phyloP scores from a whole-genome alignment of 2,329 filamentous ascomycete genomes.

The Chaetomiaceae sp. region DNA sequence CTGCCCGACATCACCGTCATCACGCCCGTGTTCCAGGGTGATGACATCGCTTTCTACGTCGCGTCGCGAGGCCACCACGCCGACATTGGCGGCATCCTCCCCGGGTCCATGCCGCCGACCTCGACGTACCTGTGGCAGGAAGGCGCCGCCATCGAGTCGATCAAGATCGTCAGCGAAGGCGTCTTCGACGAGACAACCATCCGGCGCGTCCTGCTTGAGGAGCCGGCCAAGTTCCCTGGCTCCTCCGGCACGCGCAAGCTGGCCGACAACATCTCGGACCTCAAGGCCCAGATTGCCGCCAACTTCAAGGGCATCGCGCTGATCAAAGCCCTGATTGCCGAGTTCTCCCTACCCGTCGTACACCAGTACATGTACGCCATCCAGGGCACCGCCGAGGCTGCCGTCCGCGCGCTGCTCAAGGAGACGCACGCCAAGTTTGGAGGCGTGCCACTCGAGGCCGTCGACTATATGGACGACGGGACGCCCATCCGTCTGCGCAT shows the following conservation, averaged over 20 bases:
- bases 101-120: slow-evolving; percentile 77
- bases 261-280: slow-evolving; percentile 77
- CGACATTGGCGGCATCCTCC: slow-evolving; percentile 78
- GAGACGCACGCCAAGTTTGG: slow-evolving; percentile 62
- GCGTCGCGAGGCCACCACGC: slow-evolving; percentile 77
- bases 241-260: slow-evolving; percentile 76
- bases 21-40: slow-evolving; percentile 71
- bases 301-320: slow-evolving; percentile 81
- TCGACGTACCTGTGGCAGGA: slow-evolving; percentile 62
- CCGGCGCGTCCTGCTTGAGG: slow-evolving; percentile 63
- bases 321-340: slow-evolving; percentile 67
- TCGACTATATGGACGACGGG: slow-evolving; percentile 85
- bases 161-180: slow-evolving; percentile 70
- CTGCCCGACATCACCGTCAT: slow-evolving; percentile 78
- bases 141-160: slow-evolving; percentile 58
- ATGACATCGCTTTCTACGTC: slow-evolving; percentile 75
- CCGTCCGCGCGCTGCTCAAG: slow-evolving; percentile 68
- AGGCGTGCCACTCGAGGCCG: slow-evolving; percentile 64
- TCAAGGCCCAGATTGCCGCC: slow-evolving; percentile 81
- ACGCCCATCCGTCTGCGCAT: slow-evolving; percentile 71
- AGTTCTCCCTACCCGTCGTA: slow-evolving; percentile 72
- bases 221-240: slow-evolving; percentile 69
- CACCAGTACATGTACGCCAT: slow-evolving; percentile 82
- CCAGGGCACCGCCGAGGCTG: slow-evolving; percentile 73
- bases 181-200: slow-evolving; percentile 75